Percentiles rank a stretch among this genome's conserved stretches.
These are phyloP conservation scores for Phaeomoniella chlamydospora DNA, from an alignment of 2,329 filamentous ascomycete species.

Conservation along the genomic window DNA sequence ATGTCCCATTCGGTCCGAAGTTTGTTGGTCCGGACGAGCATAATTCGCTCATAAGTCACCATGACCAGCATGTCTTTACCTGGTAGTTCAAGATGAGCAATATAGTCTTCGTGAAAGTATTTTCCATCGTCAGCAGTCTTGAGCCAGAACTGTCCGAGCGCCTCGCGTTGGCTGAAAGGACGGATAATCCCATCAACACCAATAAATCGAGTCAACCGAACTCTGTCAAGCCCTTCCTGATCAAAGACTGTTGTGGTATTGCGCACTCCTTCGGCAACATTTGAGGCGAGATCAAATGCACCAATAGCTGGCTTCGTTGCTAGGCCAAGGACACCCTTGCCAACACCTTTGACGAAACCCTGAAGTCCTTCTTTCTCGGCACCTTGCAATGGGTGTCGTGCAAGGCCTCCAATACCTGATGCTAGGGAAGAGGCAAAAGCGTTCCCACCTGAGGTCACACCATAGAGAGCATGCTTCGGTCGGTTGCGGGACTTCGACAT, in stretches of 20 bases:
- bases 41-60: slow-evolving; percentile 74
- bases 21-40: slow-evolving; percentile 77
- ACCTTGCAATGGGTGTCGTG: slow-evolving; percentile 84
- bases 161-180: slow-evolving; percentile 87
- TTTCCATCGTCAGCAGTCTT: slow-evolving; percentile 96
- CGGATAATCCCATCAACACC: slow-evolving; percentile 85
- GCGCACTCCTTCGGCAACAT: slow-evolving; percentile 91
- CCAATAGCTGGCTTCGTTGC: slow-evolving; percentile 95
- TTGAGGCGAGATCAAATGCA: slow-evolving; percentile 91
- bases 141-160: slow-evolving; percentile 94
- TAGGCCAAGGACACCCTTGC: slow-evolving; percentile 86
- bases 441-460: slow-evolving; percentile 88
- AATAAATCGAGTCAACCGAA: slow-evolving; percentile 85
- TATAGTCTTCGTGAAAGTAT: slow-evolving; percentile 95
- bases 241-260: slow-evolving; percentile 99
- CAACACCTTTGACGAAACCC: slow-evolving; percentile 94
- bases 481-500: slow-evolving; percentile 87
- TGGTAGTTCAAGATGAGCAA: slow-evolving; percentile 86
- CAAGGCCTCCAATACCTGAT: slow-evolving; percentile 84
- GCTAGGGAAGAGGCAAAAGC: slow-evolving; percentile 86
- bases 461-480: slow-evolving; percentile 93
- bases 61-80: slow-evolving; percentile 80
- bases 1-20: slow-evolving; percentile 92
- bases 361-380: slow-evolving; percentile 88
- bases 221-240: slow-evolving; percentile 81